Conservation (phyloP, 805 yeast species). For the Candida bentonensis region DNA sequence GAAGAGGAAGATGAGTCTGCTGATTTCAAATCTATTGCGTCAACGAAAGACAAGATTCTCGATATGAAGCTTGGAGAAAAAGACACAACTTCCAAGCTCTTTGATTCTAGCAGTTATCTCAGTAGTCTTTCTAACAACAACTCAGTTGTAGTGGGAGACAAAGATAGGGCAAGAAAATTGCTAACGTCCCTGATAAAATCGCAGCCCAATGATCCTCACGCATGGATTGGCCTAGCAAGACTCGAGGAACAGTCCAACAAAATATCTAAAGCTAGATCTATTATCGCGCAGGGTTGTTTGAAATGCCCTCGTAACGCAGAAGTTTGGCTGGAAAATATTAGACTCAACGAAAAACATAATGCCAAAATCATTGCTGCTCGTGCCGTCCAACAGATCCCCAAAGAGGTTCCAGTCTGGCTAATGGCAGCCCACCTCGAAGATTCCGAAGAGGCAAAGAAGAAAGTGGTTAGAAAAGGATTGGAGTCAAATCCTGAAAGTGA, state of each 20-base stretch:
- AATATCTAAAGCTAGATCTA: constrained; percentile 37
- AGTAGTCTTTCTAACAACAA: constrained; percentile 22
- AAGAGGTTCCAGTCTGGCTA: constrained; percentile 56
- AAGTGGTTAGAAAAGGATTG: constrained; percentile 57
- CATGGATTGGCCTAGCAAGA: constrained; percentile 80
- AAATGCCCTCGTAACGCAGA: constrained; percentile 52
- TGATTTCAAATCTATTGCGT: constrained; percentile 40
- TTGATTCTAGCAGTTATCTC: constrained; percentile 29
- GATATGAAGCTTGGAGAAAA: constrained; percentile 28
- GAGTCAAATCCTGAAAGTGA: constrained; percentile 45
- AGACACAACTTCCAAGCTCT: constrained; percentile 5
- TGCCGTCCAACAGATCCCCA: constrained; percentile 44
- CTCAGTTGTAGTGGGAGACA: constrained; percentile 34
- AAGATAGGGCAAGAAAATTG: constrained; percentile 42
- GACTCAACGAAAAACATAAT: constrained; percentile 38
- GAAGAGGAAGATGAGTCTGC: constrained; percentile 18
- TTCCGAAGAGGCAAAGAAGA: constrained; percentile 36
- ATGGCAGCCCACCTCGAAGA: constrained; percentile 54
- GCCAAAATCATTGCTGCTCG: constrained; percentile 50
- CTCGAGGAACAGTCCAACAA: constrained; percentile 56
- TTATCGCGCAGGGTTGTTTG: constrained; percentile 64
- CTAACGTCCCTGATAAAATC: constrained; percentile 55
- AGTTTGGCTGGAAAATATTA: constrained; percentile 70
- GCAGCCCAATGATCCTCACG: constrained; percentile 58
- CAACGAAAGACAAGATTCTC: constrained; percentile 50